Conservation (phyloP, 2,329 filamentous ascomycete genomes). For the Diaporthe sp. region DNA sequence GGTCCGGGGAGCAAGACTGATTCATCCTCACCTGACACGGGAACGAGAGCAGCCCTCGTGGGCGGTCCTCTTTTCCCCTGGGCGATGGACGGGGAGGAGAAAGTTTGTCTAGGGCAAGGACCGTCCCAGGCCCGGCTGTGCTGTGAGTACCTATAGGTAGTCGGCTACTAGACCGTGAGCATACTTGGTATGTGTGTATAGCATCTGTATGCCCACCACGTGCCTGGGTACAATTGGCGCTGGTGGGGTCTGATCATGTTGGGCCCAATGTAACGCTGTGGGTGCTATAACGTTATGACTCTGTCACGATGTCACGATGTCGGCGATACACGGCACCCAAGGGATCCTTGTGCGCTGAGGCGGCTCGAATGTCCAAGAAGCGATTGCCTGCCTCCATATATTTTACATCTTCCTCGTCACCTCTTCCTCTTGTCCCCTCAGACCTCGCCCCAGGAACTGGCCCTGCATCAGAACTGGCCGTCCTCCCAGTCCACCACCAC, state of each 20-base stretch:
- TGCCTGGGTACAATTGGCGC: neutral
- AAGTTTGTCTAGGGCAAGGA: neutral
- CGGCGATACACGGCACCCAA: neutral
- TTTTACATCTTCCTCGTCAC: too few species aligned
- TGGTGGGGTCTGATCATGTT: neutral
- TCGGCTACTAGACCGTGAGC: neutral
- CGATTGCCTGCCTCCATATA: neutral
- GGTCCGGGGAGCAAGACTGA: neutral
- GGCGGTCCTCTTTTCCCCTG: too few species aligned
- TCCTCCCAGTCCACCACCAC: constrained; percentile 71
- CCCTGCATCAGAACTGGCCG: constrained; percentile 45
- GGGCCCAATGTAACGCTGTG: neutral
- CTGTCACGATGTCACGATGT: neutral
- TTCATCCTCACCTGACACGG: too few species aligned
- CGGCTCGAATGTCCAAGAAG: neutral
- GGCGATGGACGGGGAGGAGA: too few species aligned
- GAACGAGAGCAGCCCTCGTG: too few species aligned
- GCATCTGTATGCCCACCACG: neutral
- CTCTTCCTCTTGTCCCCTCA: too few species aligned
- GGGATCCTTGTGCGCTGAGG: neutral
- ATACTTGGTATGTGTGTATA: neutral
- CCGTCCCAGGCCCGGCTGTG: neutral
- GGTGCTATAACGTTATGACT: too few species aligned
- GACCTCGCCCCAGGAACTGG: constrained; percentile 42
- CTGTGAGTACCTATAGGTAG: neutral